Evolutionary conservation across 106 monocot genomes (phyloP).

Genomic region (Triglochin maritima): DNA sequence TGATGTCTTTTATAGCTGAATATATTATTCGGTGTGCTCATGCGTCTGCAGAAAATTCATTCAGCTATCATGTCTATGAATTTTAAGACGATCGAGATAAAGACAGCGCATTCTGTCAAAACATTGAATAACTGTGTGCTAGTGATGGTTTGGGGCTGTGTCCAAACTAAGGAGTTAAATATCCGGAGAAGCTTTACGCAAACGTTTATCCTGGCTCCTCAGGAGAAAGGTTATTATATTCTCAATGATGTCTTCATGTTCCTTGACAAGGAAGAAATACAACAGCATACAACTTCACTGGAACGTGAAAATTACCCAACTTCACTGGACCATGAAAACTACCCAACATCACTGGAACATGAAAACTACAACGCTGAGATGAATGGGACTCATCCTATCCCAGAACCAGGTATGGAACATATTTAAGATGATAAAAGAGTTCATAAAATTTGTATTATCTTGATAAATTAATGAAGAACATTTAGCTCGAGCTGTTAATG

Average conservation of each 20-base stretch:
- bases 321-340: conserved; percentile 18
- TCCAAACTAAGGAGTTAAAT: conserved; percentile 30
- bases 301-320: conserved; percentile 19
- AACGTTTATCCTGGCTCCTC: conserved; percentile 61
- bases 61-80: conserved; percentile 12
- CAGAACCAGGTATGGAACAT: conserved; percentile 32
- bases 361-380: conserved; percentile 18
- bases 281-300: conserved; percentile 21
- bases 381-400: conserved; percentile 9
- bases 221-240: conserved; percentile 63
- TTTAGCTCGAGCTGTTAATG: too few species aligned
- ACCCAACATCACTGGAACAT: conserved; percentile 14
- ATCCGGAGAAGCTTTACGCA: conserved; percentile 41
- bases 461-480: too few species aligned
- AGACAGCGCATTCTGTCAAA: conserved; percentile 42
- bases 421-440: not conserved
- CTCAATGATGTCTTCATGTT: conserved; percentile 54
- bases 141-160: conserved; percentile 45
- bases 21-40: not conserved
- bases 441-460: too few species aligned
- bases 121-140: conserved; percentile 51
- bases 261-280: conserved; percentile 31
- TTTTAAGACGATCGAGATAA: conserved; percentile 40
- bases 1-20: too few species aligned
- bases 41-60: conserved; percentile 15